A percentile compares a stretch with the other conserved stretches of the same genome.
These are phyloP conservation scores for Ambrosia hybrid DNA, from an alignment of 140 eudicot genomes.

Conservation along the genomic window DNA sequence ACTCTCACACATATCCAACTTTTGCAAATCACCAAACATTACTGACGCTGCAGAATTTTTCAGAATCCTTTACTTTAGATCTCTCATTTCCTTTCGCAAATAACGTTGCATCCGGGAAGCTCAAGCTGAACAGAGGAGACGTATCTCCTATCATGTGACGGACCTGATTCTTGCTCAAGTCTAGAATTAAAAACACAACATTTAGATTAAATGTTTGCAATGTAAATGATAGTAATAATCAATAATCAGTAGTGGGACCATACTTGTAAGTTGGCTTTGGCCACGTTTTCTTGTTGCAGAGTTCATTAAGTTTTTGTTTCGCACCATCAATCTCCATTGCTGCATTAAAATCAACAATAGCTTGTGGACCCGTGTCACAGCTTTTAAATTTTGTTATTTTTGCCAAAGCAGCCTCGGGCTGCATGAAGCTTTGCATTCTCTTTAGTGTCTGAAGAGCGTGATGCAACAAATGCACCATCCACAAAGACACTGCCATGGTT, in stretches of 20 bases:
- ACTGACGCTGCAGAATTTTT: slow-evolving; percentile 70
- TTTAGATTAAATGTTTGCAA: background rate
- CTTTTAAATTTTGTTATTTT: slow-evolving; percentile 22
- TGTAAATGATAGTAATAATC: background rate
- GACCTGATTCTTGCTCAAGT: slow-evolving; percentile 49
- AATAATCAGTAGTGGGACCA: background rate
- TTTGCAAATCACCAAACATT: slow-evolving; percentile 27
- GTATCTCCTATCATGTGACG: slow-evolving; percentile 49
- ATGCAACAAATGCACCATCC: slow-evolving; percentile 32
- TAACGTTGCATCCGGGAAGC: slow-evolving; percentile 18
- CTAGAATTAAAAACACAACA: slow-evolving; percentile 37
- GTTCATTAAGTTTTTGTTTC: slow-evolving; percentile 61
- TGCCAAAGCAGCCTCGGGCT: slow-evolving; percentile 48
- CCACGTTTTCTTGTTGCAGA: slow-evolving; percentile 77
- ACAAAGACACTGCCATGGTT: slow-evolving; percentile 22
- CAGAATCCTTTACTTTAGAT: slow-evolving; percentile 55
- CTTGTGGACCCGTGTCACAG: background rate
- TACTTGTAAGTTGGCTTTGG: slow-evolving; percentile 70
- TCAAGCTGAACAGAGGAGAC: slow-evolving; percentile 45
- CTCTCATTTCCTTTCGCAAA: slow-evolving; percentile 45
- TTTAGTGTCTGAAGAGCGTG: slow-evolving; percentile 34
- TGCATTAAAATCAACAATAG: slow-evolving; percentile 20
- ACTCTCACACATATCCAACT: too few relatives aligned
- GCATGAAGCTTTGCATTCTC: slow-evolving; percentile 57
- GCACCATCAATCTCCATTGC: slow-evolving; percentile 53